Evolutionary conservation across 306 rosid species (phyloP).

Genomic region (Prunus mume): DNA sequence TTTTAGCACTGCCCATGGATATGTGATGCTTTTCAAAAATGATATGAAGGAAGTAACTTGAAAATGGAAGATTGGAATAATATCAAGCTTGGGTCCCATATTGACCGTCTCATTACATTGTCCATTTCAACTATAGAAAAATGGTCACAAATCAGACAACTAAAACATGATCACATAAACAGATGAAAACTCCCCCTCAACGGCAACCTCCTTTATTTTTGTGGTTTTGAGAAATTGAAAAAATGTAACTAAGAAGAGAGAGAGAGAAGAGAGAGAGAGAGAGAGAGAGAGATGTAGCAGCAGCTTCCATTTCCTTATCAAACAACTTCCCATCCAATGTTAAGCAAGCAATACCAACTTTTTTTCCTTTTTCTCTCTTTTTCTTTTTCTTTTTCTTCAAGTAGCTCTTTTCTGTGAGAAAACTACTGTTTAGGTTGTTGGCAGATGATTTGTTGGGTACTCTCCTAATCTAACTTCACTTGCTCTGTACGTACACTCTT

Average conservation of each 20-base stretch:
- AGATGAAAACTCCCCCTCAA: slow-evolving; percentile 53
- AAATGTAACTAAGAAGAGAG: slow-evolving; percentile 18
- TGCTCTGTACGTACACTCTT: slow-evolving; percentile 49
- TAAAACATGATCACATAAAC: neutral
- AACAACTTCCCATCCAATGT: slow-evolving; percentile 38
- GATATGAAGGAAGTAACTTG: slow-evolving; percentile 18
- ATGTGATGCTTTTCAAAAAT: slow-evolving; percentile 14
- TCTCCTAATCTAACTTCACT: slow-evolving; percentile 51
- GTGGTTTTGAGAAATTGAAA: slow-evolving; percentile 11
- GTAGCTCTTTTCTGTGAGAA: slow-evolving; percentile 36
- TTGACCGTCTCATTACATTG: slow-evolving; percentile 20
- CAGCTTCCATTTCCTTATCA: slow-evolving; percentile 67
- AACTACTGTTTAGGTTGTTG: slow-evolving; percentile 40
- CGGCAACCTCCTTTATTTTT: slow-evolving; percentile 33
- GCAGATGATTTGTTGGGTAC: slow-evolving; percentile 43
- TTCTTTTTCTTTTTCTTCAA: slow-evolving; percentile 69
- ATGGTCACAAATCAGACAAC: neutral
- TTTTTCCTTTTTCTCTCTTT: slow-evolving; percentile 14
- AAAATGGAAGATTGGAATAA: slow-evolving; percentile 27
- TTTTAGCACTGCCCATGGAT: neutral
- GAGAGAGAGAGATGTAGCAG: slow-evolving; percentile 11
- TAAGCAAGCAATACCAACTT: slow-evolving; percentile 55
- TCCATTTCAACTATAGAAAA: slow-evolving; percentile 37
- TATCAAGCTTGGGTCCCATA: slow-evolving; percentile 15
- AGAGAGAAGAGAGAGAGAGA: too few relatives aligned